Percentiles rank a stretch among this genome's conserved stretches.
Evolutionary conservation across 1,284 basidiomycete species (phyloP).

Genomic region (Ceratobasidium sp.): DNA sequence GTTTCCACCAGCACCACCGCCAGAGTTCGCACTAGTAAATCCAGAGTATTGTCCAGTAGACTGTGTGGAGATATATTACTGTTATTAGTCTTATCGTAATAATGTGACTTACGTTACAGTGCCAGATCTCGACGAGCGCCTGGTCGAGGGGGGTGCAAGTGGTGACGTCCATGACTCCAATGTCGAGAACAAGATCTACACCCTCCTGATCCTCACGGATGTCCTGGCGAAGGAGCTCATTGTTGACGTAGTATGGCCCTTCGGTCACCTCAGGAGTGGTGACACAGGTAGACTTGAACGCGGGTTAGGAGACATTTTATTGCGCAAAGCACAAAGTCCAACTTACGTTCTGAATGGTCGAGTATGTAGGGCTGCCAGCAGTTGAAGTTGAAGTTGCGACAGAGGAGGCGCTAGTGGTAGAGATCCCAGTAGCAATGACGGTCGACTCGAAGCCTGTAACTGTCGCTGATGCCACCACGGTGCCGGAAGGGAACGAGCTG

Average conservation of each 20-base stretch:
- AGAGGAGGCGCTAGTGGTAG: too few relatives aligned
- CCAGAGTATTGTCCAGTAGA: too few relatives aligned
- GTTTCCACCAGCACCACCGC: constrained; percentile 2
- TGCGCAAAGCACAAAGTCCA: background rate
- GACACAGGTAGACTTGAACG: constrained; percentile 40
- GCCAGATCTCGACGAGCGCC: constrained; percentile 76
- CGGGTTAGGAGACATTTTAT: background rate
- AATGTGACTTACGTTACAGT: background rate
- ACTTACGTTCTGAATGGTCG: background rate
- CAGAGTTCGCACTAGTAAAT: constrained; percentile 39
- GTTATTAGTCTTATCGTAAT: background rate
- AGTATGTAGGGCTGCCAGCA: background rate
- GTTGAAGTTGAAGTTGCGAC: background rate
- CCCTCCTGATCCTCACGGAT: constrained; percentile 62
- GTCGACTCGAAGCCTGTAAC: background rate
- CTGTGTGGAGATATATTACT: background rate
- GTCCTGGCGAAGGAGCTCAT: constrained; percentile 57
- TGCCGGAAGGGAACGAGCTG: background rate
- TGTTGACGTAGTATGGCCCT: constrained; percentile 57
- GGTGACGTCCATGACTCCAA: constrained; percentile 74
- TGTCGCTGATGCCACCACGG: background rate
- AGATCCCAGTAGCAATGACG: background rate
- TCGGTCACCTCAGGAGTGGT: constrained; percentile 51
- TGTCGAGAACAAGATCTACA: constrained; percentile 62
- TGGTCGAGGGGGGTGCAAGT: constrained; percentile 73